Conservation (phyloP, 1,284 basidiomycete genomes). For the Cronartium quercuum region DNA sequence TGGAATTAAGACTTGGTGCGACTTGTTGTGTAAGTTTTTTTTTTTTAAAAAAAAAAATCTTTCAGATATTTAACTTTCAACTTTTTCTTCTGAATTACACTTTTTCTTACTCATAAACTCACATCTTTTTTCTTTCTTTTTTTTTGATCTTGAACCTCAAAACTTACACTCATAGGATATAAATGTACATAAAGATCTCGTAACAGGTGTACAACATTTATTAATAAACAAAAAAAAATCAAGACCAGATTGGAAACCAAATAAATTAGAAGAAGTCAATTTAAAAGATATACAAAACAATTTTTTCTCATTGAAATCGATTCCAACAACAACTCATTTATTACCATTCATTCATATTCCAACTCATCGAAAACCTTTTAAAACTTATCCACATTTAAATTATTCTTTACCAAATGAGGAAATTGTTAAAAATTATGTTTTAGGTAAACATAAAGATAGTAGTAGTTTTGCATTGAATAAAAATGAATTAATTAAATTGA, state of each 20-base stretch:
- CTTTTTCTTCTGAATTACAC: no score
- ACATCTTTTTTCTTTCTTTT: neutral
- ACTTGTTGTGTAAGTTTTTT: slow-evolving; percentile 65
- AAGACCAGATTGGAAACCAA: slow-evolving; percentile 63
- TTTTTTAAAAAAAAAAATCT: slow-evolving; percentile 41
- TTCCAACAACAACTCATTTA: slow-evolving; percentile 51
- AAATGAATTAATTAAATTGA: slow-evolving; percentile 59
- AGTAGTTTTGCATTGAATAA: slow-evolving; percentile 59
- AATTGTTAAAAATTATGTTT: slow-evolving; percentile 61
- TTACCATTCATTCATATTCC: slow-evolving; percentile 49
- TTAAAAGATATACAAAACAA: slow-evolving; percentile 55
- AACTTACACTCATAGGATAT: slow-evolving; percentile 52
- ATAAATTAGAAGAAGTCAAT: slow-evolving; percentile 58
- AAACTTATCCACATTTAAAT: slow-evolving; percentile 51
- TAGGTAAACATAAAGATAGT: slow-evolving; percentile 56
- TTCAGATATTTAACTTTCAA: slow-evolving; percentile 38
- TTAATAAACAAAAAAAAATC: slow-evolving; percentile 60
- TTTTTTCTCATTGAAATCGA: slow-evolving; percentile 61
- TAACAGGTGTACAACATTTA: slow-evolving; percentile 68
- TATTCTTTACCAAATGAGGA: slow-evolving; percentile 64
- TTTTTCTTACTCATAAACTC: no score
- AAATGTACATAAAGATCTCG: slow-evolving; percentile 66
- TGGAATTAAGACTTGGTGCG: slow-evolving; percentile 72
- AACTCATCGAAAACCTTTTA: slow-evolving; percentile 36
- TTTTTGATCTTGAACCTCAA: neutral